phyloP scores from a whole-genome alignment of 108 stramenopile species.

The Nannochloropsis salina region DNA sequence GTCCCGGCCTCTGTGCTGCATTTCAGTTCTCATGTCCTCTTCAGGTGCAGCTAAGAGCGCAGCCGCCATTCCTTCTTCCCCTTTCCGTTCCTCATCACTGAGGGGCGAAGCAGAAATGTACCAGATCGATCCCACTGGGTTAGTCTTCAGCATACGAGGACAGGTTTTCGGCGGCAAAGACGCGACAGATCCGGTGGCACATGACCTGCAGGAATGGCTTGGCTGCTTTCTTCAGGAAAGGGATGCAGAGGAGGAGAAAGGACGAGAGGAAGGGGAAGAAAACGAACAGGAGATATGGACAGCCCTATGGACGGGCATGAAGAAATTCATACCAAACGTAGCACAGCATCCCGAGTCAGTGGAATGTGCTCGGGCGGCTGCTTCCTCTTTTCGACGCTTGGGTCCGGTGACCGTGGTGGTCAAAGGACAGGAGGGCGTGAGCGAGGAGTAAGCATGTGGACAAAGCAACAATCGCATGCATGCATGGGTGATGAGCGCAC shows the following conservation, averaged over 20 bases:
- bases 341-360: not conserved
- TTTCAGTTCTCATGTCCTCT: not conserved
- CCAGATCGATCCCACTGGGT: not conserved
- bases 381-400: not conserved
- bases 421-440: no score
- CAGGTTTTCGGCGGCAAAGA: not conserved
- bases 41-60: not conserved
- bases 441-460: no score
- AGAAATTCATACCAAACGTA: constrained; percentile 9
- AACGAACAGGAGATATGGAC: not conserved
- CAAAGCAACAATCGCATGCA: no score
- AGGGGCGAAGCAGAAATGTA: not conserved
- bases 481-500: no score
- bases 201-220: constrained; percentile 2
- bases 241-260: not conserved
- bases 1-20: not conserved
- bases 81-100: not conserved
- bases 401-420: not conserved
- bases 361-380: not conserved
- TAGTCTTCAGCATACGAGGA: not conserved
- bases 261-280: not conserved
- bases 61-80: constrained; percentile 3
- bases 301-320: not conserved
- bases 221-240: not conserved
- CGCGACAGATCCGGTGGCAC: constrained; percentile 10